Percentiles rank a stretch among this genome's conserved stretches.
Evolutionary conservation across 2,329 filamentous ascomycete genomes (phyloP).

Genomic region (Ascochyta fabae): DNA sequence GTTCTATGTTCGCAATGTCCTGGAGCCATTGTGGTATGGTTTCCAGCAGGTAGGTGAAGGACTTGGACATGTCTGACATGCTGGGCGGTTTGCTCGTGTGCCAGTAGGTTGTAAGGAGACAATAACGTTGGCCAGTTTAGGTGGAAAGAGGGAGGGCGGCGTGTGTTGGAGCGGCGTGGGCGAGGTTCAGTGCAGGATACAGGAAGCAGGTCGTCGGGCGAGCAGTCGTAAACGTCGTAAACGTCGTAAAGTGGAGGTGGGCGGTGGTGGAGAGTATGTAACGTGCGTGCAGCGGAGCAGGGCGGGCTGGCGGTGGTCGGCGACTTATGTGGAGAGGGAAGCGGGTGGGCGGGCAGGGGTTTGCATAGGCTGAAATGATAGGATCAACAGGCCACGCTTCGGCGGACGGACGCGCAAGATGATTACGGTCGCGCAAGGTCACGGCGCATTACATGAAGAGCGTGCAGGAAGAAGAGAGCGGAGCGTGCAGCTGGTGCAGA

Average conservation of each 20-base stretch:
- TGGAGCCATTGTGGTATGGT: conserved; percentile 49
- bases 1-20: conserved; percentile 39
- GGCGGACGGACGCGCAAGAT: conserved; percentile 33
- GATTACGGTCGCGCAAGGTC: conserved; percentile 31
- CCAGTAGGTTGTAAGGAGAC: not conserved
- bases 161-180: conserved; percentile 9
- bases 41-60: conserved; percentile 48
- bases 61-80: conserved; percentile 49
- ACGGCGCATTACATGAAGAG: conserved; percentile 38
- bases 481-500: conserved; percentile 24
- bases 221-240: conserved; percentile 18
- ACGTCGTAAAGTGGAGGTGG: conserved; percentile 10
- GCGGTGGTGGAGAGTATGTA: conserved; percentile 14
- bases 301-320: conserved; percentile 15
- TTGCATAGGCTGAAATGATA: conserved; percentile 29
- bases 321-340: conserved; percentile 34
- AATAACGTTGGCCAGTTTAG: conserved; percentile 2
- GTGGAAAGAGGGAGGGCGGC: not conserved
- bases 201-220: conserved; percentile 21
- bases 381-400: conserved; percentile 34
- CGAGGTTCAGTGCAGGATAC: not conserved
- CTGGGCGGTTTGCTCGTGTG: conserved; percentile 11
- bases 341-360: conserved; percentile 35
- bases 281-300: conserved; percentile 19
- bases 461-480: conserved; percentile 22